These are phyloP conservation scores for Catharanthus roseus DNA, from an alignment of 257 asterid genomes.

Conservation along the genomic window DNA sequence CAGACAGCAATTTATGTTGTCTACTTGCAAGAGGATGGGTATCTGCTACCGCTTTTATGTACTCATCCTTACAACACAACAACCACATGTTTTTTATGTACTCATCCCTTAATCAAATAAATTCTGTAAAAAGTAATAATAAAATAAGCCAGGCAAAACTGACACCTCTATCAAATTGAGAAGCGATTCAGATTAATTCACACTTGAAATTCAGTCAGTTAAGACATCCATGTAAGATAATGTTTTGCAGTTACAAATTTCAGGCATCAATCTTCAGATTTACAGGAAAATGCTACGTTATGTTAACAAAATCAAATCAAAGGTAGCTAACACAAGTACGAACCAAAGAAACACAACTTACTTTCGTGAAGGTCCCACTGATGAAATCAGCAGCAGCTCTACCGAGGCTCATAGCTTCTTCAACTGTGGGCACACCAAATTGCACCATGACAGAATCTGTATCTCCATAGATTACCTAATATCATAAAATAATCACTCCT, in stretches of 20 bases:
- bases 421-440: constrained; percentile 85
- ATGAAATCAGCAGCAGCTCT: constrained; percentile 95
- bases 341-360: constrained; percentile 24
- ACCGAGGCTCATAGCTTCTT: constrained; percentile 90
- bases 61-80: no score
- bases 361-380: constrained; percentile 83
- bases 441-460: constrained; percentile 99
- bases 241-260: not conserved
- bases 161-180: not conserved
- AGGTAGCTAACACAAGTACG: constrained; percentile 2
- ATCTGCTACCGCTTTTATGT: no score
- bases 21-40: not conserved
- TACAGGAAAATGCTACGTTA: not conserved
- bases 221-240: not conserved
- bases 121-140: not conserved
- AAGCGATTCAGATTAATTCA: not conserved
- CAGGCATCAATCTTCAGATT: not conserved
- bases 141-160: not conserved
- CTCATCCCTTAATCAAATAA: not conserved
- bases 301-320: not conserved
- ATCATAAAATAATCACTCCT: constrained; percentile 16
- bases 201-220: not conserved
- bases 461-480: constrained; percentile 95
- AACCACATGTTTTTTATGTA: not conserved
- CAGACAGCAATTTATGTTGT: not conserved